These are phyloP conservation scores for Chrysanthemum lavandulifolium DNA, from an alignment of 129 eudicot species.

Conservation along the genomic window DNA sequence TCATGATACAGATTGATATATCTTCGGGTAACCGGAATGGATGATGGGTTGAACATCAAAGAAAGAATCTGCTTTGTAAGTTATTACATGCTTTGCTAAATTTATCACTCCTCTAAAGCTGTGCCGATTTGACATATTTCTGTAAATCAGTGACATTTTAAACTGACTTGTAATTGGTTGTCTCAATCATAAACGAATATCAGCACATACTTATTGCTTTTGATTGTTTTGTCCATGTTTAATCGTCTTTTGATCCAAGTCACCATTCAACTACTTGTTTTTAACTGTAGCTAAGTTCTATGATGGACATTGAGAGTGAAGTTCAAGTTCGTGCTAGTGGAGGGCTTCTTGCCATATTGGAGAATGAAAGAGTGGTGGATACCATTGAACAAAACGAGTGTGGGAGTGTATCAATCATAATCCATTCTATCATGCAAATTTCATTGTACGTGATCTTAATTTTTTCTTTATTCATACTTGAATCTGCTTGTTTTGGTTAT, in stretches of 20 bases:
- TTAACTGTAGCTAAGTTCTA: slow-evolving; percentile 74
- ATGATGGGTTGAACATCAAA: slow-evolving; percentile 83
- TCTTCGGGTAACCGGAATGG: slow-evolving; percentile 90
- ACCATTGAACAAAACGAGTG: slow-evolving; percentile 75
- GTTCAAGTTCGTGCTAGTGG: slow-evolving; percentile 98
- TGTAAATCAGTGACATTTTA: not conserved
- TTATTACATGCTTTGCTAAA: slow-evolving; percentile 23
- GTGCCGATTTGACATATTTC: not conserved
- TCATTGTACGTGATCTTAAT: slow-evolving; percentile 56
- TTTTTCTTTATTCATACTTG: not conserved
- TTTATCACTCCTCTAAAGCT: not conserved
- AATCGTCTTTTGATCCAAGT: slow-evolving; percentile 14
- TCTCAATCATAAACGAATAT: not conserved
- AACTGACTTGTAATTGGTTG: not conserved
- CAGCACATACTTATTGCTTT: not conserved
- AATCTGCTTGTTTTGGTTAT: slow-evolving; percentile 21
- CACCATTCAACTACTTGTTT: slow-evolving; percentile 12
- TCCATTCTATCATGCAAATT: slow-evolving; percentile 67
- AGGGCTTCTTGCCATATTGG: slow-evolving; percentile 94
- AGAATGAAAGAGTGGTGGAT: slow-evolving; percentile 83
- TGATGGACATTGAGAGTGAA: slow-evolving; percentile 95
- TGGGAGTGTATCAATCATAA: slow-evolving; percentile 65
- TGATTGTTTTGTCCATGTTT: slow-evolving; percentile 9
- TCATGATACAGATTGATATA: slow-evolving; percentile 62
- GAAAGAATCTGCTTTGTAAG: slow-evolving; percentile 85